These are phyloP conservation scores for Ottelia alismoides DNA, from an alignment of 106 monocot species.

Conservation along the genomic window DNA sequence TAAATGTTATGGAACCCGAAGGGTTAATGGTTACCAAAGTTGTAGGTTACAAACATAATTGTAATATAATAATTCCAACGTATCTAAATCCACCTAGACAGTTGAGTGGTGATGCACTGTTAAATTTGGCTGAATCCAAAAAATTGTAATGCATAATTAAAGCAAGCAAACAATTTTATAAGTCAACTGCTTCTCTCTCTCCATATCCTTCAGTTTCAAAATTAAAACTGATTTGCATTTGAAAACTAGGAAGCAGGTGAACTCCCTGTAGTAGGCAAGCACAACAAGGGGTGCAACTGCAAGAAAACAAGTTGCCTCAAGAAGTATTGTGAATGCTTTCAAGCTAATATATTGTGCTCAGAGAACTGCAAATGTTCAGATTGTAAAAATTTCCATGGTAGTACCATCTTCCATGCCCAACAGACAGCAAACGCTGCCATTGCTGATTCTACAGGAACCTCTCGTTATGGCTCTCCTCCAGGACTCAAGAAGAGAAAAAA, in stretches of 20 bases:
- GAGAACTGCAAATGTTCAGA: constrained; percentile 85
- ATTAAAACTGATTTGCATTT: no score
- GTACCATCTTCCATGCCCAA: constrained; percentile 46
- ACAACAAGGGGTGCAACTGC: constrained; percentile 84
- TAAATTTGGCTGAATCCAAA: no score
- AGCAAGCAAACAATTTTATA: no score
- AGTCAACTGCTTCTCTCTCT: no score
- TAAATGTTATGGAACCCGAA: no score
- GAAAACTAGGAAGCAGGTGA: constrained; percentile 48
- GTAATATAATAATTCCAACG: no score
- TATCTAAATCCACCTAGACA: no score
- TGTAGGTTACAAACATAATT: no score
- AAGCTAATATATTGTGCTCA: constrained; percentile 78
- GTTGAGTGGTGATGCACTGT: no score
- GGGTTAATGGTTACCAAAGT: no score
- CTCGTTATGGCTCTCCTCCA: constrained; percentile 42
- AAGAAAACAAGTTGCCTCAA: constrained; percentile 88
- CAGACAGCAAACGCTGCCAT: constrained; percentile 68
- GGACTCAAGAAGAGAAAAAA: constrained; percentile 55
- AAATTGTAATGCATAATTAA: no score
- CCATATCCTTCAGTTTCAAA: no score
- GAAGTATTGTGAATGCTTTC: constrained; percentile 91
- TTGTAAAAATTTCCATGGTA: constrained; percentile 81
- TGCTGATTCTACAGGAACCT: constrained; percentile 56
- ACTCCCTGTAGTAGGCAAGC: constrained; percentile 50